Percentiles rank a stretch among this genome's conserved stretches.
Conservation (phyloP, 192 early-diverging fungal genomes). For the Chytriomyces sp. region DNA sequence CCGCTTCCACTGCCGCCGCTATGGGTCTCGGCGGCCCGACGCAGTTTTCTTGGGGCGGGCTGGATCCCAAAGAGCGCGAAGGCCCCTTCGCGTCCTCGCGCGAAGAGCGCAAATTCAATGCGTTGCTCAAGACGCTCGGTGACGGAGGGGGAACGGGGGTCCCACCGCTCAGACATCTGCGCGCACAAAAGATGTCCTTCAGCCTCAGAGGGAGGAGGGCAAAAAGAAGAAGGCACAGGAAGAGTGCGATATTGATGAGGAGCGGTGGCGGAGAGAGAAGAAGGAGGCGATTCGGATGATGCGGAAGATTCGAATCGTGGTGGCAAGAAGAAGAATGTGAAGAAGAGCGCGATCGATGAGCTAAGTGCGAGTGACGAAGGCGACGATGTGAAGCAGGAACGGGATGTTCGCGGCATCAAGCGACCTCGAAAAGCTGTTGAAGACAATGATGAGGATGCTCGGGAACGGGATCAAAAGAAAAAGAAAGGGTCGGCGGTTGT, state of each 20-base stretch:
- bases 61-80: slow-evolving; percentile 28
- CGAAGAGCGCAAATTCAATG: slow-evolving; percentile 47
- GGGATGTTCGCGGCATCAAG: not conserved
- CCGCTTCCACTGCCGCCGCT: slow-evolving; percentile 23
- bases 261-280: not conserved
- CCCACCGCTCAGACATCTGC: not conserved
- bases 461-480: not conserved
- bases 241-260: not conserved
- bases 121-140: slow-evolving; percentile 32
- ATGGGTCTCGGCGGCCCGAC: slow-evolving; percentile 28
- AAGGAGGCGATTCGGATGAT: not conserved
- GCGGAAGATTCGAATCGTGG: not conserved
- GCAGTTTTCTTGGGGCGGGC: slow-evolving; percentile 46
- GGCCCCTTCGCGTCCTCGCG: slow-evolving; percentile 44
- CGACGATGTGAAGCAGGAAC: not conserved
- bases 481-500: too few species aligned
- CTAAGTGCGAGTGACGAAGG: not conserved
- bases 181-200: slow-evolving; percentile 16
- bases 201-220: not conserved
- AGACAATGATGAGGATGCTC: not conserved
- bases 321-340: not conserved
- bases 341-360: not conserved
- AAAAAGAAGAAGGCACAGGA: not conserved
- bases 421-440: not conserved
- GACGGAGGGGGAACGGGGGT: not conserved